A percentile compares a stretch with the other conserved stretches of the same genome.
Evolutionary conservation across 2,329 filamentous ascomycete genomes (phyloP).

Genomic region (Fusarium poae): DNA sequence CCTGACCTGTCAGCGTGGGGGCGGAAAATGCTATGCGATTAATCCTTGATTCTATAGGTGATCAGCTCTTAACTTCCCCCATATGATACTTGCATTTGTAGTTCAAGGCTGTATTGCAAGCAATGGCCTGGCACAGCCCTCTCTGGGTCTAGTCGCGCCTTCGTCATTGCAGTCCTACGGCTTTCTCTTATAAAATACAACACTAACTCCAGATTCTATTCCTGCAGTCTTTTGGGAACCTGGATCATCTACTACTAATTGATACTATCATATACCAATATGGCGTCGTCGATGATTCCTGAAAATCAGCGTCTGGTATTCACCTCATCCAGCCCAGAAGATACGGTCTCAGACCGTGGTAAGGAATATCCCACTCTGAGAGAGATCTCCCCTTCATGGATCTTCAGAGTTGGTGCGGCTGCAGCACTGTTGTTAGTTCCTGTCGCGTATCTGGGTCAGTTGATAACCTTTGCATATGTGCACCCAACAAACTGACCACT

Average conservation of each 20-base stretch:
- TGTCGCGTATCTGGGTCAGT: neutral
- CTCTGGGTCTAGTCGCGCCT: accelerated
- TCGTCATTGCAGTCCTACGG: no score
- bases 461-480: neutral
- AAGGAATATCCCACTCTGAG: neutral
- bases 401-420: neutral
- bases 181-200: no score
- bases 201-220: no score
- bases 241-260: no score
- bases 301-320: neutral
- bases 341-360: neutral
- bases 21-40: no score
- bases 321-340: neutral
- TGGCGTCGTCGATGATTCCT: neutral
- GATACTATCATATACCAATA: no score
- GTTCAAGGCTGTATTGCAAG: no score
- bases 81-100: no score
- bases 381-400: neutral
- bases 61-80: no score
- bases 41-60: no score
- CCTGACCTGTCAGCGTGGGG: no score
- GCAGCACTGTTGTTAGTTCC: neutral
- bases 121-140: no score
- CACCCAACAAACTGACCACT: neutral
- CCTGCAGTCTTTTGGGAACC: accelerated